Evolutionary conservation across 2,329 filamentous ascomycete genomes (phyloP), one percentile per base, ranked within the genome.

Genomic region (Fusarium burgessii): DNA sequence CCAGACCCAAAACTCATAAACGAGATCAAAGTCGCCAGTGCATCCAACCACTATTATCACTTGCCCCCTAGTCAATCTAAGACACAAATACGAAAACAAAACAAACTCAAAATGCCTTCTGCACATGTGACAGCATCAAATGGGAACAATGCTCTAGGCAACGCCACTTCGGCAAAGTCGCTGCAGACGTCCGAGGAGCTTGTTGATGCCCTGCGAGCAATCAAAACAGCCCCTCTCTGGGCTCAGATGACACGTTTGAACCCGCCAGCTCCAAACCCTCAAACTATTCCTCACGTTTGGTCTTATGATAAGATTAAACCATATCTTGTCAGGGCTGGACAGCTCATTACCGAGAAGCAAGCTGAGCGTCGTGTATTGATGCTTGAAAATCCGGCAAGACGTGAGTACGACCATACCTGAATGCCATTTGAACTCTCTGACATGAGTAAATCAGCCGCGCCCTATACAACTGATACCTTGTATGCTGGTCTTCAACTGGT

Each of bases 401-500:
- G 87, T 72, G 88, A 86, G 7, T 23, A 23, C 23, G 23, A 23
- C 4, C 23, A 23, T 23, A 23, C 23, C 23, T 23, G 23, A 23
- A 23, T 23, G 23, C 23, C 23, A 4, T 23, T 23, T 23, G 23
- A 23, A 23, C 23, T 23, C 23, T 23, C 23, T 23, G 23, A 23
- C 23, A 23, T 23, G 23, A 5, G 23, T 23, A 5, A 23, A 23
- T 10, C 52, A 85, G 84, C 81, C 35, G 83, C 85, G 0, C 87
- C 87, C 0, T 86, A 83, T 66, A 89, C 87, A 0, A 89, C 87
- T 2, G 87, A 89, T 74, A 89, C 86, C 1, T 76, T 89, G 42
- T 88, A 89, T 68, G 86, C 84, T 4, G 87, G 87, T 1, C 81
- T 89, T 2, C 87, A 89, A 70, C 79, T 89, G 2, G 85, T 89